phyloP scores from a whole-genome alignment of 208 protist genomes.

The Wallacemonas sp. region DNA sequence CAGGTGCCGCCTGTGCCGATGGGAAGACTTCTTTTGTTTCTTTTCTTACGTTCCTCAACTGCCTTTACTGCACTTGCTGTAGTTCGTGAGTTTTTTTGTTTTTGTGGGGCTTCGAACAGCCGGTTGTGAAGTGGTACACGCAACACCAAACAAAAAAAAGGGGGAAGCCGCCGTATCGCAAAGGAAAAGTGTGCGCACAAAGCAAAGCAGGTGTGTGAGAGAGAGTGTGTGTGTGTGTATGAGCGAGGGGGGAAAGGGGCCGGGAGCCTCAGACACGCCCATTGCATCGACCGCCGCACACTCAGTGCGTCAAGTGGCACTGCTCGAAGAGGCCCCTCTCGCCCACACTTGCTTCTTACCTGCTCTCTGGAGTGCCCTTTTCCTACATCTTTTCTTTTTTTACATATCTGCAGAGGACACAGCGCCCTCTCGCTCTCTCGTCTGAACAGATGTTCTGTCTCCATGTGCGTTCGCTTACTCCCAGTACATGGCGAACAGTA shows the following conservation, averaged over 20 bases:
- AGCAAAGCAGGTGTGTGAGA: background rate
- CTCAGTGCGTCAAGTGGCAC: too few species aligned
- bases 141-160: background rate
- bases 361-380: background rate
- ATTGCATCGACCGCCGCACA: too few species aligned
- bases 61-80: too few species aligned
- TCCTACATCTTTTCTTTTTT: background rate
- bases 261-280: too few species aligned
- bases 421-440: background rate
- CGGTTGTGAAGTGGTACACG: too few species aligned
- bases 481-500: conserved; percentile 83
- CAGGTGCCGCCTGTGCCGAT: too few species aligned
- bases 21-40: too few species aligned
- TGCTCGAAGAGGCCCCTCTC: too few species aligned
- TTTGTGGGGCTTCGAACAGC: too few species aligned
- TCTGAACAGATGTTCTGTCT: too few species aligned
- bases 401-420: background rate
- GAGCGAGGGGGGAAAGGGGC: background rate
- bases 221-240: background rate
- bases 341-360: background rate
- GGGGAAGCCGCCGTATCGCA: too few species aligned
- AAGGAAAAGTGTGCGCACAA: background rate
- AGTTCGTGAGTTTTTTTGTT: background rate
- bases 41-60: background rate
- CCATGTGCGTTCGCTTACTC: conserved; percentile 34